Evolutionary conservation across 1,284 basidiomycete genomes (phyloP).

Genomic region (Ceratobasidium sp.): DNA sequence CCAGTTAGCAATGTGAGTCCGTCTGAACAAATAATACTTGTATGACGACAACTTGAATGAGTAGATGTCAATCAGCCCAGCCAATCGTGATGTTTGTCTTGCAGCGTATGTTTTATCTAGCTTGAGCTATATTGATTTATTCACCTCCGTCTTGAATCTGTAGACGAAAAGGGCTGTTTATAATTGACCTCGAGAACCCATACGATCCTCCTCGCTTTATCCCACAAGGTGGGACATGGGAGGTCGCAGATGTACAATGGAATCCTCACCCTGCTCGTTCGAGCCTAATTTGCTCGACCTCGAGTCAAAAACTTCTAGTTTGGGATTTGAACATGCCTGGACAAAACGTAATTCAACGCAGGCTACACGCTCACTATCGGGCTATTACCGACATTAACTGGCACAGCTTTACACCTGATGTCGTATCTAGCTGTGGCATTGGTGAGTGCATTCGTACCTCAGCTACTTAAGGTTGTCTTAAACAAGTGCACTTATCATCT

Average conservation of each 20-base stretch:
- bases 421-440: constrained; percentile 79
- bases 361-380: constrained; percentile 86
- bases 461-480: not conserved
- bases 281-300: constrained; percentile 94
- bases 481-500: not conserved
- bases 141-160: not conserved
- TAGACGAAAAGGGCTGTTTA: constrained; percentile 92
- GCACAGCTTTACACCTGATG: constrained; percentile 84
- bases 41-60: constrained; percentile 56
- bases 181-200: constrained; percentile 92
- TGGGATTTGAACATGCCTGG: constrained; percentile 88
- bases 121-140: not conserved
- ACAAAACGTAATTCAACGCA: constrained; percentile 79
- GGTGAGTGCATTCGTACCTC: constrained; percentile 49
- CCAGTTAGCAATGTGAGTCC: constrained; percentile 78
- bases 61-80: constrained; percentile 58
- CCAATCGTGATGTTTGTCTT: constrained; percentile 56
- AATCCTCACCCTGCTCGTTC: constrained; percentile 87
- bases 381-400: constrained; percentile 97
- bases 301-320: constrained; percentile 93
- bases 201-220: constrained; percentile 90
- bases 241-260: constrained; percentile 96
- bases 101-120: constrained; percentile 50
- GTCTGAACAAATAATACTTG: not conserved
- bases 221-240: constrained; percentile 96